Conservation (phyloP, 106 monocot genomes). For the Platanthera guangdongensis region DNA sequence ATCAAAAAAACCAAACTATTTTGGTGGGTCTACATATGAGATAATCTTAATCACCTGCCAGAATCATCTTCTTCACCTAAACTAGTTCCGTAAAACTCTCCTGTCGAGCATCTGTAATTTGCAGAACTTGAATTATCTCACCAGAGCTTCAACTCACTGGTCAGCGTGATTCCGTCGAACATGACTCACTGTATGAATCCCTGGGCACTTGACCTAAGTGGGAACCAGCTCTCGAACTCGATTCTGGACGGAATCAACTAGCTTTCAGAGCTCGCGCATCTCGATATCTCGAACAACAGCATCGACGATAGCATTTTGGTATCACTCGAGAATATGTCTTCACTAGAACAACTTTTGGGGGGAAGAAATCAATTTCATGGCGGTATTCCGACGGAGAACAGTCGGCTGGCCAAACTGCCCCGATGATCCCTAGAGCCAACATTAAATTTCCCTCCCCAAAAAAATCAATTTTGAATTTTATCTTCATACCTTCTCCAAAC, state of each 20-base stretch:
- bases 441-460: too few relatives aligned
- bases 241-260: constrained; percentile 7
- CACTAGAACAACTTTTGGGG: not conserved
- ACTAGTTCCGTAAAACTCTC: not conserved
- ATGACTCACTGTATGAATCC: constrained; percentile 1
- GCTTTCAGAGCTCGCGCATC: not conserved
- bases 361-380: constrained; percentile 4
- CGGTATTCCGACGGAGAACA: not conserved
- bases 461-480: too few relatives aligned
- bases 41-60: too few relatives aligned
- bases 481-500: too few relatives aligned
- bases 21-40: too few relatives aligned
- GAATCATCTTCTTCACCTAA: not conserved
- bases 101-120: not conserved
- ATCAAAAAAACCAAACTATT: too few relatives aligned
- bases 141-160: constrained; percentile 2
- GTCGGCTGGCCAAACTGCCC: not conserved
- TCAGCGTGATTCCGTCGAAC: constrained; percentile 5
- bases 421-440: too few relatives aligned
- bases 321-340: not conserved
- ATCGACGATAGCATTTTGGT: not conserved
- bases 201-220: not conserved
- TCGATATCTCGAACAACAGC: constrained; percentile 2
- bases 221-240: constrained; percentile 6
- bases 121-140: not conserved